Conservation (phyloP, 2,329 filamentous ascomycete genomes). For the Helminthosporium solani region DNA sequence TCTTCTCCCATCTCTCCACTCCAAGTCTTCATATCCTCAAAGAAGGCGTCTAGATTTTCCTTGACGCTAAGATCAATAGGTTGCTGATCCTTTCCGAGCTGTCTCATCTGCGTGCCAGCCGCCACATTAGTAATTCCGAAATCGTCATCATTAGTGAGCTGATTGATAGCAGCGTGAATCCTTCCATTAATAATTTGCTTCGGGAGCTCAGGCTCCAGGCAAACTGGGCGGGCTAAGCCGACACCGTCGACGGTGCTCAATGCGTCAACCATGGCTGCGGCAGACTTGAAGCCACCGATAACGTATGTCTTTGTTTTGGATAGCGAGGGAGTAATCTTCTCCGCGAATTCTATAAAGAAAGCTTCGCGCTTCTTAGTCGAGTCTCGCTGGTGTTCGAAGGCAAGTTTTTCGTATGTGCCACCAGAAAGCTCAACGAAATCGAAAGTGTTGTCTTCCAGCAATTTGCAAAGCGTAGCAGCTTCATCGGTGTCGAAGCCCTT, state of each 20-base stretch:
- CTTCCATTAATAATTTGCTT: conserved; percentile 49
- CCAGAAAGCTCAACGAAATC: conserved; percentile 62
- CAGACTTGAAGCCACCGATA: conserved; percentile 59
- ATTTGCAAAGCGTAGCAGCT: conserved; percentile 49
- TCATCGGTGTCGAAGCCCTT: conserved; percentile 55
- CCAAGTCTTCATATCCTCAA: conserved; percentile 52
- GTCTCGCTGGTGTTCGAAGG: conserved; percentile 55
- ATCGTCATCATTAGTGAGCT: conserved; percentile 52
- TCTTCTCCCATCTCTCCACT: conserved; percentile 44
- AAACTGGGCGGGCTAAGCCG: conserved; percentile 57
- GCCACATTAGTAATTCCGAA: conserved; percentile 52
- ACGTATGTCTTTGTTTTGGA: conserved; percentile 61
- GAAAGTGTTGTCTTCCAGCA: conserved; percentile 53
- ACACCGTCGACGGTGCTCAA: conserved; percentile 60
- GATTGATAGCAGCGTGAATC: conserved; percentile 49
- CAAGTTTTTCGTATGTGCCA: conserved; percentile 59
- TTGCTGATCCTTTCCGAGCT: conserved; percentile 55
- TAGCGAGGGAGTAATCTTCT: conserved; percentile 51
- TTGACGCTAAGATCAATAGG: conserved; percentile 54
- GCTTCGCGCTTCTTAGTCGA: conserved; percentile 58
- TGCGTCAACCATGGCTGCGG: conserved; percentile 59
- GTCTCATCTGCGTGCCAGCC: conserved; percentile 54
- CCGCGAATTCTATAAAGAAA: conserved; percentile 64
- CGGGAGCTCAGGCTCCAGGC: conserved; percentile 53
- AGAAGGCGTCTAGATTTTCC: conserved; percentile 51